Evolutionary conservation across 1,284 basidiomycete species (phyloP).

Genomic region (Pseudozyma pruni): DNA sequence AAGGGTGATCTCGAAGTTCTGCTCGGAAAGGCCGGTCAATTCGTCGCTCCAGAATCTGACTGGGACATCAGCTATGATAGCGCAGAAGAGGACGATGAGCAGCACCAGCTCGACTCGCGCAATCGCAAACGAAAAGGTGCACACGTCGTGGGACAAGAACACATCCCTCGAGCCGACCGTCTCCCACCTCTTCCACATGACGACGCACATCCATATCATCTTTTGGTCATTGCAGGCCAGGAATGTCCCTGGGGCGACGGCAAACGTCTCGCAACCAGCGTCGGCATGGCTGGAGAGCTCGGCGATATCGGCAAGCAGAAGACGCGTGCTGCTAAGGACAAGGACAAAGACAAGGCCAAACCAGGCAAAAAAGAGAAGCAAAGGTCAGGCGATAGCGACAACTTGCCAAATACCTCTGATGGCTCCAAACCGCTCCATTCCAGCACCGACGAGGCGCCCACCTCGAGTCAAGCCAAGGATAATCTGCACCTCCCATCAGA

Average conservation of each 20-base stretch:
- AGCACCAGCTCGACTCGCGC: background rate
- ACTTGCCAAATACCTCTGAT: background rate
- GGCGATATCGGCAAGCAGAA: slow-evolving; percentile 52
- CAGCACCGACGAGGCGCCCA: slow-evolving; percentile 7
- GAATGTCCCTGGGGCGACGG: slow-evolving; percentile 66
- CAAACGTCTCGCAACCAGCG: slow-evolving; percentile 53
- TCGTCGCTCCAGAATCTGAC: slow-evolving; percentile 68
- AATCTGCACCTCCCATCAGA: slow-evolving; percentile 7
- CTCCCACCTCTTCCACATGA: slow-evolving; percentile 60
- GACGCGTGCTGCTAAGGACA: slow-evolving; percentile 40
- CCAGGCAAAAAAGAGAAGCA: slow-evolving; percentile 52
- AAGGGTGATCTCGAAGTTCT: slow-evolving; percentile 81
- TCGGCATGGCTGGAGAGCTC: slow-evolving; percentile 62
- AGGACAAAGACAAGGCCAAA: slow-evolving; percentile 27
- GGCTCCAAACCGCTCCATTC: slow-evolving; percentile 5
- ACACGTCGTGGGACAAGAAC: slow-evolving; percentile 54
- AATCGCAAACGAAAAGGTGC: slow-evolving; percentile 23
- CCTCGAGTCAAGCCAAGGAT: slow-evolving; percentile 3
- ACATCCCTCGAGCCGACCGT: slow-evolving; percentile 48
- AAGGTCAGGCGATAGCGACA: slow-evolving; percentile 34
- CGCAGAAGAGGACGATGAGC: slow-evolving; percentile 25
- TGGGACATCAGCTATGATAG: slow-evolving; percentile 55
- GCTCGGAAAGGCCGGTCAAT: slow-evolving; percentile 75
- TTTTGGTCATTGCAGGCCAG: slow-evolving; percentile 83
- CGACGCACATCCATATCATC: slow-evolving; percentile 78